Conservation (phyloP, 805 yeast species). For the Wickerhamomyces bovis region DNA sequence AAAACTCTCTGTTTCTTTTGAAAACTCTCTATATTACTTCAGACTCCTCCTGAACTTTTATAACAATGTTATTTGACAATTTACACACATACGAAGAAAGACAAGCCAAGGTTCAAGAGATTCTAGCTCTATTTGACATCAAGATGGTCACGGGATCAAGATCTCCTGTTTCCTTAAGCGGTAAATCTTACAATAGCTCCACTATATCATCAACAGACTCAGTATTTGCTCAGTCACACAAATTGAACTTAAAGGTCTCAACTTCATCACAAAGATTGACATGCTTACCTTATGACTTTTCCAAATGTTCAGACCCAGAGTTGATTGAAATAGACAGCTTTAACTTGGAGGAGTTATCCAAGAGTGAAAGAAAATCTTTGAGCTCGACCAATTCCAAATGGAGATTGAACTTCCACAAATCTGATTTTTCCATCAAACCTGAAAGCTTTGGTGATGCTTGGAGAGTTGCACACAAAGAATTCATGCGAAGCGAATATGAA, state of each 20-base stretch:
- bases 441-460: slow-evolving; percentile 9
- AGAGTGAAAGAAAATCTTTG: background rate
- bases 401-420: slow-evolving; percentile 3
- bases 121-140: background rate
- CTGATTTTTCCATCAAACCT: slow-evolving; percentile 1
- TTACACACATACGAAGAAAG: background rate
- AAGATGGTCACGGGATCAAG: background rate
- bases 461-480: slow-evolving; percentile 1
- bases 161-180: background rate
- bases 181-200: background rate
- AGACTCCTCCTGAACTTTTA: no score
- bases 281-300: slow-evolving; percentile 1
- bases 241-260: background rate
- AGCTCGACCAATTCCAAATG: background rate
- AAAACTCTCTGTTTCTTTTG: no score
- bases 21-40: no score
- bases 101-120: background rate
- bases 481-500: slow-evolving; percentile 6
- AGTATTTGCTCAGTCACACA: background rate
- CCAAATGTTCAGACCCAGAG: background rate
- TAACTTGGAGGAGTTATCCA: background rate
- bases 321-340: slow-evolving; percentile 1
- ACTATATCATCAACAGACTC: background rate
- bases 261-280: background rate
- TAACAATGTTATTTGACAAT: background rate